Evolutionary conservation across 371 early-diverging fungal species (phyloP), one percentile per base, ranked within the genome.

Genomic region (Zychaea mexicana): DNA sequence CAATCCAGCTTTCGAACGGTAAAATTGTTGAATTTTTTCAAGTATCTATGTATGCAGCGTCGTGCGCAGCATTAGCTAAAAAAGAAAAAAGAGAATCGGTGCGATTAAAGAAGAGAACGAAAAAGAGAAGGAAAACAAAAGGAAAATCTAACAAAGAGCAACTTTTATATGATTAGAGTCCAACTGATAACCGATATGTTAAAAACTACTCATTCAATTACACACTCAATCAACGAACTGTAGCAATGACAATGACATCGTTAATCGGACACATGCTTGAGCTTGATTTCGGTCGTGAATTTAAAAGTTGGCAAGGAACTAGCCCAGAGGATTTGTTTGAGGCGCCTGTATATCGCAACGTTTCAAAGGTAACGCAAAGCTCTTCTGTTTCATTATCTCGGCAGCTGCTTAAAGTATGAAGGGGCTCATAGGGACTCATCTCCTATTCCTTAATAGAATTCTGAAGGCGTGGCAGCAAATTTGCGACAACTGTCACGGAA

Each of bases 171-270:
- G 4, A 42, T 12, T 42, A 42, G 42, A 42, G 13, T 3, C 42
- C 69, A 13, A 88, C 92, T 2, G 62, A 52, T 15, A 84, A 88
- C 80, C 70, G 73, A 33, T 93, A 89, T 72, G 87, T 91, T 56
- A 86, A 86, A 42, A 97, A 97, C 77, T 95, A 87, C 59, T 81
- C 83, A 39, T 97, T 97, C 60, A 65, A 75, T 0, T 89, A 87
- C 66, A 83, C 76, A 3, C 61, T 87, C n/a, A 74, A 79, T 17
- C 82, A 89, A 32, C 74, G 75, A 27, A 68, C 77, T 24, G 87
- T 82, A 28, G 68, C 77, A n/a, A 88, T 96, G 17, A 85, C 88
- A 12, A 92, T 98, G 91, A 98, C 98, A 0, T 83, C 92, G 0
- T 83, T 98, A 1, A 59, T 79, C 4, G 99, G 99, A 4, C 99